A percentile compares a stretch with the other conserved stretches of the same genome.
Evolutionary conservation across 495 filamentous ascomycete species (phyloP).

Genomic region (Penicillium cataractarum): DNA sequence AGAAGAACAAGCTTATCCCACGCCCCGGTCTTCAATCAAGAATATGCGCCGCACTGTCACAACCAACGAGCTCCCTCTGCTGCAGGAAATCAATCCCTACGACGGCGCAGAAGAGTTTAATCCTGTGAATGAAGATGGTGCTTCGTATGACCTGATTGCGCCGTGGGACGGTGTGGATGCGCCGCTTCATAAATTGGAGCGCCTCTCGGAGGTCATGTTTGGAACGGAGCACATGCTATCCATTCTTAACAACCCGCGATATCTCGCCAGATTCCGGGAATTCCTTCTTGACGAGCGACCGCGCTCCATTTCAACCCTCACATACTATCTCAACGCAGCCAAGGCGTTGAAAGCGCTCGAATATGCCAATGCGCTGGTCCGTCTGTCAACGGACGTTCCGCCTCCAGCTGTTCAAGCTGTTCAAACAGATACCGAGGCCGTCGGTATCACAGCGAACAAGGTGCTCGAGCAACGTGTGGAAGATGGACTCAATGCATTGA

Average conservation of each 20-base stretch:
- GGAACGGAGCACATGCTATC: conserved; percentile 63
- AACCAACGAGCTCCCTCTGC: conserved; percentile 28
- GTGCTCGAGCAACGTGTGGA: conserved; percentile 61
- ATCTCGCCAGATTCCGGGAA: conserved; percentile 64
- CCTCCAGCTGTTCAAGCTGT: conserved; percentile 46
- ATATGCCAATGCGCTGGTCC: conserved; percentile 68
- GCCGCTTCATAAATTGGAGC: conserved; percentile 55
- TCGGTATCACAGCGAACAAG: conserved; percentile 52
- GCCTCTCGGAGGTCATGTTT: conserved; percentile 64
- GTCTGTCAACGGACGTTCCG: conserved; percentile 34
- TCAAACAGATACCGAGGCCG: conserved; percentile 46
- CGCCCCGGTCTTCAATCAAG: conserved; percentile 25
- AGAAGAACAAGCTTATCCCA: conserved; percentile 21
- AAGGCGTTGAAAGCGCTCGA: conserved; percentile 72
- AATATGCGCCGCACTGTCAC: conserved; percentile 31
- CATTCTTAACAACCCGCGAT: conserved; percentile 63
- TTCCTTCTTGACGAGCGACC: conserved; percentile 73
- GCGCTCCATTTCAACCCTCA: conserved; percentile 67
- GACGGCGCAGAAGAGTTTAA: conserved; percentile 32
- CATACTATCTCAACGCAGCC: conserved; percentile 64
- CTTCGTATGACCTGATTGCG: conserved; percentile 38
- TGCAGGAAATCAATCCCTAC: conserved; percentile 32
- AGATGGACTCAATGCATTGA: conserved; percentile 61
- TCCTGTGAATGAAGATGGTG: conserved; percentile 32
- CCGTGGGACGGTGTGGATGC: conserved; percentile 30